Conservation (phyloP, 257 asterid genomes). For the Petrea volubilis region DNA sequence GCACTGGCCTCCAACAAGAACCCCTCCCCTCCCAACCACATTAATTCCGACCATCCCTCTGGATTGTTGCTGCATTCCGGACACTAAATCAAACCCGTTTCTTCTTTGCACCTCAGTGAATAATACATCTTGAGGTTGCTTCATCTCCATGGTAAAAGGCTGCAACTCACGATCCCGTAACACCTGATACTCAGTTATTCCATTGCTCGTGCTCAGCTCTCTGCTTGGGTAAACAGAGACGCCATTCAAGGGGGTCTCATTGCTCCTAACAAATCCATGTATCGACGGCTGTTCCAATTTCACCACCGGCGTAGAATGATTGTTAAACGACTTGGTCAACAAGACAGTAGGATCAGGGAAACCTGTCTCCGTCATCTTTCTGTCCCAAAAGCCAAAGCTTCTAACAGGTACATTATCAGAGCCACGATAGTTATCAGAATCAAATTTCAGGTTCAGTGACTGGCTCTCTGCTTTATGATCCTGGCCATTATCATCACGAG, state of each 20-base stretch:
- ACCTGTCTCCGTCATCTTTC: conserved; percentile 50
- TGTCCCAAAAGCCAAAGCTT: conserved; percentile 62
- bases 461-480: conserved; percentile 41
- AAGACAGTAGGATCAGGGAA: conserved; percentile 63
- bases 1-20: conserved; percentile 65
- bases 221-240: conserved; percentile 48
- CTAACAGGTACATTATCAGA: conserved; percentile 48
- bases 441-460: conserved; percentile 47
- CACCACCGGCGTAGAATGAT: conserved; percentile 40
- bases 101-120: conserved; percentile 73
- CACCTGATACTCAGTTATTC: conserved; percentile 43
- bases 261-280: conserved; percentile 36
- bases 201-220: conserved; percentile 45
- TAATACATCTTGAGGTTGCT: conserved; percentile 47
- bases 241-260: conserved; percentile 45
- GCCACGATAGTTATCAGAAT: conserved; percentile 32
- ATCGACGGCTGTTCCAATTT: conserved; percentile 48
- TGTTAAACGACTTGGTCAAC: conserved; percentile 65
- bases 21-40: conserved; percentile 60
- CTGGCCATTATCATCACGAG: conserved; percentile 34
- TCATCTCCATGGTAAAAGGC: conserved; percentile 56
- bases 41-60: conserved; percentile 58
- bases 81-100: conserved; percentile 52
- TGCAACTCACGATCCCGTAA: conserved; percentile 49
- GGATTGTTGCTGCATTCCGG: conserved; percentile 52